Evolutionary conservation across 176 grass and related monocot species (phyloP).

Genomic region (Melocanna baccifera): DNA sequence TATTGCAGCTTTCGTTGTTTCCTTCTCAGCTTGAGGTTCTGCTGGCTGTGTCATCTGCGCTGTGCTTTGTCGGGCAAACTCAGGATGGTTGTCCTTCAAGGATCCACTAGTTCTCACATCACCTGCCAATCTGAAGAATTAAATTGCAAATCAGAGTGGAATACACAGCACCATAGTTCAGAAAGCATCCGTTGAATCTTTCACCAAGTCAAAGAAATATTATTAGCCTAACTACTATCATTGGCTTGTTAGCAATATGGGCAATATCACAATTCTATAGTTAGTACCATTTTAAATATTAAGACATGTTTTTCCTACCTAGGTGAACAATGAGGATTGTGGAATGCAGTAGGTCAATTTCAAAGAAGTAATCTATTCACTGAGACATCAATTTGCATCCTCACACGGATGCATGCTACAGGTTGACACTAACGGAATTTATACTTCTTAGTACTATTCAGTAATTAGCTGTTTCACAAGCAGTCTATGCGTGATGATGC

Average conservation of each 20-base stretch:
- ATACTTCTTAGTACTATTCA: background rate
- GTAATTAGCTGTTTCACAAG: background rate
- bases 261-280: background rate
- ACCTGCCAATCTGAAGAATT: constrained; percentile 44
- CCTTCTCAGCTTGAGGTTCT: background rate
- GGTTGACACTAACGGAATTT: background rate
- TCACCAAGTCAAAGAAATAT: background rate
- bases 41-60: background rate
- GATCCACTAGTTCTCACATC: constrained; percentile 14
- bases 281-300: background rate
- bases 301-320: background rate
- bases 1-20: background rate
- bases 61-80: constrained; percentile 23
- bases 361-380: background rate
- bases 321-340: background rate
- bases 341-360: background rate
- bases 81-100: constrained; percentile 19
- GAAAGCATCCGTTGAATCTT: background rate
- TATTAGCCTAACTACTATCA: background rate
- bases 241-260: background rate
- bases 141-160: background rate
- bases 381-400: background rate
- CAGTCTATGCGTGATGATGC: background rate
- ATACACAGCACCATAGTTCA: background rate
- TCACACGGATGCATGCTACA: too few species aligned